phyloP scores from a whole-genome alignment of 192 early-diverging fungal genomes.

The Backusella luteola region DNA sequence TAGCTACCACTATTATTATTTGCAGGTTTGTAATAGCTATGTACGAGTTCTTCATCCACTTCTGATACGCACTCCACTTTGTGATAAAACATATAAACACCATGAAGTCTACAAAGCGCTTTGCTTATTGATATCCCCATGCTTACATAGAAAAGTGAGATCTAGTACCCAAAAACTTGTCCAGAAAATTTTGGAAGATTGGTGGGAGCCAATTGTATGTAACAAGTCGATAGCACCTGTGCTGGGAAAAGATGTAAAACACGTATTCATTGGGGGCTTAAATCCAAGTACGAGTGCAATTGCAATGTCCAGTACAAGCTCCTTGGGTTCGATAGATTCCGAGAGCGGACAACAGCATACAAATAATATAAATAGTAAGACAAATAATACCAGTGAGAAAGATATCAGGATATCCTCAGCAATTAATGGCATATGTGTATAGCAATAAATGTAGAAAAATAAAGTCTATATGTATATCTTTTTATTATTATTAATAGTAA shows the following conservation, averaged over 20 bases:
- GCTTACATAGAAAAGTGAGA: constrained; percentile 33
- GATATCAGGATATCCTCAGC: neutral
- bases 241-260: constrained; percentile 14
- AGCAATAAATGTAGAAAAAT: neutral
- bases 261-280: constrained; percentile 12
- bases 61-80: constrained; percentile 58
- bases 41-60: constrained; percentile 63
- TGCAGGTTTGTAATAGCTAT: constrained; percentile 60
- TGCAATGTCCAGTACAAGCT: constrained; percentile 1
- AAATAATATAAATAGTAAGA: constrained; percentile 3
- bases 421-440: neutral
- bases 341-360: neutral
- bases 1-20: neutral
- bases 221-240: constrained; percentile 20
- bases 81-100: constrained; percentile 44
- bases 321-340: neutral
- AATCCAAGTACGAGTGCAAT: neutral
- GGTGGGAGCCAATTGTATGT: constrained; percentile 43
- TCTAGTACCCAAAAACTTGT: constrained; percentile 46
- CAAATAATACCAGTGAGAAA: neutral
- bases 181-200: constrained; percentile 41
- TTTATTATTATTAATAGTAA: neutral
- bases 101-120: constrained; percentile 42
- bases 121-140: constrained; percentile 39
- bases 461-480: neutral